Evolutionary conservation across 805 yeast species (phyloP).

Genomic region (Lipomyces starkeyi): DNA sequence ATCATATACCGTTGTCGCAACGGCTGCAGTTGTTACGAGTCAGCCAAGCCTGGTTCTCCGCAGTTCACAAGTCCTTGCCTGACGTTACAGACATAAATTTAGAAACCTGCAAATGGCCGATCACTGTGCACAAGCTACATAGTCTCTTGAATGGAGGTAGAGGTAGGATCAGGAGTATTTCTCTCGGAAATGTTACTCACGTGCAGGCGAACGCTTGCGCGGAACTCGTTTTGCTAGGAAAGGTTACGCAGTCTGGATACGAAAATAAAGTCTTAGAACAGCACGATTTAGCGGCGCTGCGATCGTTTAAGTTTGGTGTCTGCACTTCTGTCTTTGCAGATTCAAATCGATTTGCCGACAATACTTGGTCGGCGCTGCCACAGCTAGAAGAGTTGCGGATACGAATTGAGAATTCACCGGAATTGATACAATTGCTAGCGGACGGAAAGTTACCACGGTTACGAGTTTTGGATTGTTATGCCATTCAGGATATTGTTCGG

Average conservation of each 20-base stretch:
- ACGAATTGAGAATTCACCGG: conserved; percentile 16
- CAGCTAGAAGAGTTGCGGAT: conserved; percentile 20
- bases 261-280: neutral
- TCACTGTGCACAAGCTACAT: conserved; percentile 5
- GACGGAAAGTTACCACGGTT: conserved; percentile 13
- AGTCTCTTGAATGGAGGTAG: neutral
- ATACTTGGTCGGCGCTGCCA: neutral
- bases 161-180: neutral
- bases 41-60: conserved; percentile 7
- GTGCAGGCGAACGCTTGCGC: conserved; percentile 4
- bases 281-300: conserved; percentile 1
- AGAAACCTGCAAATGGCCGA: conserved; percentile 12
- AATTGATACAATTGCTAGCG: conserved; percentile 9
- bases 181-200: conserved; percentile 6
- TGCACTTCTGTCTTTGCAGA: conserved; percentile 8
- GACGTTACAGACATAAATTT: conserved; percentile 8
- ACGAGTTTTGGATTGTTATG: conserved; percentile 15
- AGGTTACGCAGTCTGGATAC: neutral
- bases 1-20: conserved; percentile 9
- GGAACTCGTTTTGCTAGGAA: neutral
- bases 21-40: conserved; percentile 6
- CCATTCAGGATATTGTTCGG: conserved; percentile 15
- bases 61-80: neutral
- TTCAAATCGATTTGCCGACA: neutral
- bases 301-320: conserved; percentile 2